Conservation (phyloP, 1,139 yeast genomes). For the Yamadazyma membranifaciens region DNA sequence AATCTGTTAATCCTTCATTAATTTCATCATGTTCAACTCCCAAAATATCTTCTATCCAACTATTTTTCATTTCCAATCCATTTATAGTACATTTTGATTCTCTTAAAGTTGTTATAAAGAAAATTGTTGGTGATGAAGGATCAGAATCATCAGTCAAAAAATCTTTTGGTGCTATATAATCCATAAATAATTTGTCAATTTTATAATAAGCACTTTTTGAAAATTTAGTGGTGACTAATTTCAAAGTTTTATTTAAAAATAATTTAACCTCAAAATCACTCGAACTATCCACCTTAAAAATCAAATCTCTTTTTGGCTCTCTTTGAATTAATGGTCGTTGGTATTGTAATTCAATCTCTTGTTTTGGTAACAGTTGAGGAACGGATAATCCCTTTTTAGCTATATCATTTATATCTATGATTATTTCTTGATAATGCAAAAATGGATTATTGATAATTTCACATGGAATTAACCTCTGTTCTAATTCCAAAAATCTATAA, state of each 20-base stretch:
- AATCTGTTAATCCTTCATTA: slow-evolving; percentile 8
- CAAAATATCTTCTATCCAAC: slow-evolving; percentile 34
- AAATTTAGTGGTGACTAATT: slow-evolving; percentile 27
- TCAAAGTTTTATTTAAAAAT: slow-evolving; percentile 26
- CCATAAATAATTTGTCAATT: slow-evolving; percentile 27
- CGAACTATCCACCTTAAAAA: slow-evolving; percentile 51
- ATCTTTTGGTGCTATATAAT: slow-evolving; percentile 14
- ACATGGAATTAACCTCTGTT: slow-evolving; percentile 63
- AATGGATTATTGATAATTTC: slow-evolving; percentile 53
- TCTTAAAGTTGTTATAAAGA: slow-evolving; percentile 26
- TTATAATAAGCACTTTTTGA: slow-evolving; percentile 24
- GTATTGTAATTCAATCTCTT: slow-evolving; percentile 37
- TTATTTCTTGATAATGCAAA: slow-evolving; percentile 51
- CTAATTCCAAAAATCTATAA: slow-evolving; percentile 72
- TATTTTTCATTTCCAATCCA: slow-evolving; percentile 33
- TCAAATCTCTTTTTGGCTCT: slow-evolving; percentile 44
- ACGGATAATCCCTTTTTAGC: slow-evolving; percentile 37
- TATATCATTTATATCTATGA: slow-evolving; percentile 50
- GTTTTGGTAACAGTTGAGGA: slow-evolving; percentile 4
- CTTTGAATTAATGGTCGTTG: slow-evolving; percentile 54
- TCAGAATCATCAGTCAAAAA: slow-evolving; percentile 23
- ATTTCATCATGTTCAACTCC: slow-evolving; percentile 9
- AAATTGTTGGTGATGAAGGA: slow-evolving; percentile 17
- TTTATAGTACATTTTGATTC: slow-evolving; percentile 33
- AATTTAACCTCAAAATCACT: slow-evolving; percentile 25